phyloP scores from a whole-genome alignment of 2,329 filamentous ascomycete species.

The Colletotrichum sp. region DNA sequence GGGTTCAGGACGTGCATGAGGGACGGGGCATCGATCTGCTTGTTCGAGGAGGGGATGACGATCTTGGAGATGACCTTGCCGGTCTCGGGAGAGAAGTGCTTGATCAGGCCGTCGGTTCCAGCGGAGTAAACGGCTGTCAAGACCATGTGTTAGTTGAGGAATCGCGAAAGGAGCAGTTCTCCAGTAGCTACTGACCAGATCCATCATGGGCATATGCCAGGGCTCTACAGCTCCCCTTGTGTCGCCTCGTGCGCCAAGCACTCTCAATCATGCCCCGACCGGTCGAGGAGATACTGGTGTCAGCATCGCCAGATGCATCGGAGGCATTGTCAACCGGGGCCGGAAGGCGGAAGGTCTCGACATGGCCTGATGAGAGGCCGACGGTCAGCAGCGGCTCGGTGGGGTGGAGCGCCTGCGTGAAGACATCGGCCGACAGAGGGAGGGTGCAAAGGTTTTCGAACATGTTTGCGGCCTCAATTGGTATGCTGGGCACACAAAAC shows the following conservation, averaged over 20 bases:
- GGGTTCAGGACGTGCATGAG: conserved; percentile 85
- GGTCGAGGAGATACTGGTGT: conserved; percentile 55
- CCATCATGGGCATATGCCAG: conserved; percentile 83
- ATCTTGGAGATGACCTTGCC: conserved; percentile 83
- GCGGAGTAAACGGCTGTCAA: conserved; percentile 64
- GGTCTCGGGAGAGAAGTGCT: conserved; percentile 61
- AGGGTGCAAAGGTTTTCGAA: conserved; percentile 93
- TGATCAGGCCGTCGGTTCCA: conserved; percentile 64
- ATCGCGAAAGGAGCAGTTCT: not conserved
- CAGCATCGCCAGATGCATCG: conserved; percentile 55
- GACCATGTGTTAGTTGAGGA: conserved; percentile 14
- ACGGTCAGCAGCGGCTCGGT: conserved; percentile 83
- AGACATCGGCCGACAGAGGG: conserved; percentile 84
- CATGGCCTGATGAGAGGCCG: conserved; percentile 83
- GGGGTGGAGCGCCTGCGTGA: conserved; percentile 87
- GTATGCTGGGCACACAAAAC: not conserved
- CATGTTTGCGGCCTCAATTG: conserved; percentile 54
- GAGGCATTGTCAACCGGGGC: conserved; percentile 50
- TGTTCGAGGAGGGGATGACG: conserved; percentile 66
- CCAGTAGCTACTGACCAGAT: conserved; percentile 58
- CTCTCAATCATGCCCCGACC: conserved; percentile 81
- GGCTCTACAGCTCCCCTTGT: conserved; percentile 91
- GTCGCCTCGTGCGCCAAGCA: conserved; percentile 83
- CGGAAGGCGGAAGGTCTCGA: conserved; percentile 81
- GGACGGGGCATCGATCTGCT: conserved; percentile 73